Evolutionary conservation across 768 basidiomycete species (phyloP), one percentile per base, ranked within the genome.

Genomic region (Goffeauzyma gilvescens): DNA sequence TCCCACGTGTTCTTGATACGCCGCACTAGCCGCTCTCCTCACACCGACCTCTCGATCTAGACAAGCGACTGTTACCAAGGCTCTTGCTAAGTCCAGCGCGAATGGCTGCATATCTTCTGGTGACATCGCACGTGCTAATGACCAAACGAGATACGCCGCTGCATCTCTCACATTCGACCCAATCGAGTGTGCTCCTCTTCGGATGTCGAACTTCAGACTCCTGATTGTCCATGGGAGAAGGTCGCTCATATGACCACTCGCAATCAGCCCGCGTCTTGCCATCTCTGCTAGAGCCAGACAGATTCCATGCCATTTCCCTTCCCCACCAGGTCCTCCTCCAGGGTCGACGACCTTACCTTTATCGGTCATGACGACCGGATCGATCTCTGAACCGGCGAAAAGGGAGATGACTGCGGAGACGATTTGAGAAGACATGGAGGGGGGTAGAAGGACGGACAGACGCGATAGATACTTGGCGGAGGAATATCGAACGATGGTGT

Each of bases 1-100:
- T 10, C 93, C 93, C 28, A 95, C 93, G 55, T 80, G 79, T 66
- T 98, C 93, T 64, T 98, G 93, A 60, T 84, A 96, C 10, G 89
- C 84, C 14, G 93, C 93, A 62, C 90, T 96, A 10, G 89, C 89
- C 12, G 93, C 90, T 51, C 93, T 69, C 20, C 93, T 73, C 42
- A 98, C 86, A 48, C 85, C 83, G 22, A 95, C 76, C 63, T 98
- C 93, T 24, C 93, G 74, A 67, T 98, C 93, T 58, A 76, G 89
- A 23, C 85, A 66, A 1, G 90, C 75, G 20, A 84, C 80, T 18
- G 74, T 72, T n/a, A 78, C 75, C 46, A 96, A 71, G 24, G 67
- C 66, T 32, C 69, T 72, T 5, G 89, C 81, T 17, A 96, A 71
- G 34, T 68, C 65, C 3, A 66, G 60, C 5, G 81, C 73, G 58